Conservation (phyloP, 352 stramenopile genomes). For the Globisporangium recalcitrans region DNA sequence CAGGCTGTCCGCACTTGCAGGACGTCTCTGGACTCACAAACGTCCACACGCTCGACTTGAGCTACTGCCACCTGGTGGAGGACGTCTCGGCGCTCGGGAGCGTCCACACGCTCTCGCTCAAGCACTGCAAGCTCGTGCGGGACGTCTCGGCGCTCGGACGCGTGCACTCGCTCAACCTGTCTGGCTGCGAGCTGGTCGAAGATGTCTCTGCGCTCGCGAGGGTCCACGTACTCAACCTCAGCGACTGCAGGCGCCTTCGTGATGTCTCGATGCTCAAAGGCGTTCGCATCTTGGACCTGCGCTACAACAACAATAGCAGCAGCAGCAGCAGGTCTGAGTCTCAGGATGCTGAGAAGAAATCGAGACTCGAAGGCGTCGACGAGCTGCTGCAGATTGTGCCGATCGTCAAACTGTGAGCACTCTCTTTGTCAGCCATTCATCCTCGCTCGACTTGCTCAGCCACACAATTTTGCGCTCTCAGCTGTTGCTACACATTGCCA, state of each 20-base stretch:
- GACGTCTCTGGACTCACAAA: conserved; percentile 38
- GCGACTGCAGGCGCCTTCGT: conserved; percentile 41
- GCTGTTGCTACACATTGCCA: not conserved
- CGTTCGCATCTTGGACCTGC: conserved; percentile 51
- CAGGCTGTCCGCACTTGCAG: conserved; percentile 49
- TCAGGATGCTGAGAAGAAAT: not conserved
- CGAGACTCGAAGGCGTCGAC: conserved; percentile 7
- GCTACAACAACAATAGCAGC: conserved; percentile 38
- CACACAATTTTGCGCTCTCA: not conserved
- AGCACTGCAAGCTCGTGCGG: conserved; percentile 45
- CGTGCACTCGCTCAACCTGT: conserved; percentile 52
- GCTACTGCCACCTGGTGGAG: conserved; percentile 37
- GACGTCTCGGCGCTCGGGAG: conserved; percentile 33
- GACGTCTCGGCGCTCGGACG: conserved; percentile 42
- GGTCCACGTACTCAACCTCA: conserved; percentile 58
- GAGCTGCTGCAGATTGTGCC: conserved; percentile 21
- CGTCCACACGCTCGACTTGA: conserved; percentile 46
- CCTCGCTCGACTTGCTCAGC: not conserved
- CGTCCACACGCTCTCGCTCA: conserved; percentile 52
- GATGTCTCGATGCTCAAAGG: conserved; percentile 43
- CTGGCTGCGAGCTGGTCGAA: conserved; percentile 40
- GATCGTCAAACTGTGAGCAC: conserved; percentile 24
- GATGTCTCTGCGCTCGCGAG: conserved; percentile 39
- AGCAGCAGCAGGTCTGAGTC: conserved; percentile 3
- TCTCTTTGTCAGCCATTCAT: not conserved